Conservation (phyloP, 1,284 basidiomycete genomes). For the Lentinula novae-zelandiae region DNA sequence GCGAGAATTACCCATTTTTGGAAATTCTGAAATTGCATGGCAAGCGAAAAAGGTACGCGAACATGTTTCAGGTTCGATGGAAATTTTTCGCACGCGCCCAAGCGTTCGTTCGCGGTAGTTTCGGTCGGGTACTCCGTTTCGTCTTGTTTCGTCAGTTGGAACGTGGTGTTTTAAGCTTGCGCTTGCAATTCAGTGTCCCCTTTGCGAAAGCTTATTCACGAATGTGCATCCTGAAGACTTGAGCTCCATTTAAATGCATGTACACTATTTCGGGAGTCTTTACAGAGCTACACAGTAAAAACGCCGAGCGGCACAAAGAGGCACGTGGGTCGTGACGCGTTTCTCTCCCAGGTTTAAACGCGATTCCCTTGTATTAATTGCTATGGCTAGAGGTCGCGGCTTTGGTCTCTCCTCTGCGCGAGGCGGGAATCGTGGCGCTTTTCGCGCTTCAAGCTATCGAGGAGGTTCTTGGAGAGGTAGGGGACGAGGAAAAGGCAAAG, state of each 20-base stretch:
- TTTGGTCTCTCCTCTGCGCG: constrained; percentile 21
- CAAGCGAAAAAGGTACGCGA: neutral
- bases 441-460: constrained; percentile 37
- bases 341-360: neutral
- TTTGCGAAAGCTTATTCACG: neutral
- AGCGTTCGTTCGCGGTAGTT: neutral
- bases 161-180: too few relatives aligned
- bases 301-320: neutral
- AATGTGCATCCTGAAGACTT: too few relatives aligned
- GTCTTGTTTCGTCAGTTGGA: neutral
- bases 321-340: neutral
- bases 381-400: constrained; percentile 21
- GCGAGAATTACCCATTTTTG: constrained; percentile 7
- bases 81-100: neutral
- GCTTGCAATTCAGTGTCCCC: too few relatives aligned
- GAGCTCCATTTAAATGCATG: too few relatives aligned
- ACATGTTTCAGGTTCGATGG: neutral
- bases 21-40: neutral
- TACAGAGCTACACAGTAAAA: too few relatives aligned
- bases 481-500: constrained; percentile 49
- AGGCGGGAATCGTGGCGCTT: constrained; percentile 34
- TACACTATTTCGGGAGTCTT: too few relatives aligned
- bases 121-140: neutral
- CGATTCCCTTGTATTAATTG: neutral
- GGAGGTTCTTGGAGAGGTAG: constrained; percentile 36